Percentiles rank a stretch among this genome's conserved stretches.
phyloP scores from a whole-genome alignment of 768 basidiomycete species.

The Naganishia randhawae region DNA sequence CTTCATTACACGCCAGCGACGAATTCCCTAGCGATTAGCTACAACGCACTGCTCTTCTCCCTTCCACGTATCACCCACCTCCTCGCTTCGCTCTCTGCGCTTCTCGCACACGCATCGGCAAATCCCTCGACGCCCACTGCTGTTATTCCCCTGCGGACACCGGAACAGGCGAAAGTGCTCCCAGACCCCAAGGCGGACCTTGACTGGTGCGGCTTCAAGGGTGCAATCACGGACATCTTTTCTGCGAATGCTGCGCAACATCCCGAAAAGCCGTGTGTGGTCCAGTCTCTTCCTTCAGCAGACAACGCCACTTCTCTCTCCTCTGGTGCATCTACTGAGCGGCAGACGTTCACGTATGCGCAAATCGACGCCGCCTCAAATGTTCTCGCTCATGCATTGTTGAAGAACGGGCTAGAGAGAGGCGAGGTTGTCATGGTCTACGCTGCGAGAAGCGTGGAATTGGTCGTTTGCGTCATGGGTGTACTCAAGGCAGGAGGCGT shows the following conservation, averaged over 20 bases:
- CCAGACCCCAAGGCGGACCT: constrained; percentile 83
- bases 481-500: constrained; percentile 92
- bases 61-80: constrained; percentile 69
- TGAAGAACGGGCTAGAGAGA: constrained; percentile 76
- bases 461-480: constrained; percentile 95
- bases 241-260: constrained; percentile 73
- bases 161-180: constrained; percentile 64
- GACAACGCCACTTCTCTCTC: not conserved
- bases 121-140: constrained; percentile 60
- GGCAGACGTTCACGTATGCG: constrained; percentile 67
- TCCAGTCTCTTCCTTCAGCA: constrained; percentile 65
- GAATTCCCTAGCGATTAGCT: constrained; percentile 72
- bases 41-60: constrained; percentile 92
- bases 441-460: constrained; percentile 89
- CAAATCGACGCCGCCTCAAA: constrained; percentile 81
- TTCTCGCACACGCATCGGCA: constrained; percentile 67
- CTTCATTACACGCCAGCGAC: constrained; percentile 71
- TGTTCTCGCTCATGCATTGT: constrained; percentile 80
- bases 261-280: constrained; percentile 81
- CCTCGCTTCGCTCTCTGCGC: constrained; percentile 75
- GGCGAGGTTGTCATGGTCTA: constrained; percentile 99
- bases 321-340: constrained; percentile 33
- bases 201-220: constrained; percentile 96
- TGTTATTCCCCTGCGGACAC: constrained; percentile 73
- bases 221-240: constrained; percentile 93